Conservation (phyloP, 108 stramenopile genomes). For the Chaetoceros muelleri region DNA sequence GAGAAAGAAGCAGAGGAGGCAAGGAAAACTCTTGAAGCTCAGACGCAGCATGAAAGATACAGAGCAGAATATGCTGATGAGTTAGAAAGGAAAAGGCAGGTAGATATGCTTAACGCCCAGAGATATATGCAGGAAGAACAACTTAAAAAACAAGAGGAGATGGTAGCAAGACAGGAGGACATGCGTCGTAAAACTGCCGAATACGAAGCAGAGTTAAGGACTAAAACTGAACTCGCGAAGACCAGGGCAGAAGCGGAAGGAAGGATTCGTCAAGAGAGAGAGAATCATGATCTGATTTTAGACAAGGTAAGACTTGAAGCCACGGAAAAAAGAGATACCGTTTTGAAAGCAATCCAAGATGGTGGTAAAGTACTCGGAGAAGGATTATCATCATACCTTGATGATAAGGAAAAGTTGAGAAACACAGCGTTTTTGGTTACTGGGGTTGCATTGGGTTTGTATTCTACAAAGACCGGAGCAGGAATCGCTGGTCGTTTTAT, state of each 20-base stretch:
- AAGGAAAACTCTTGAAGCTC: slow-evolving; percentile 85
- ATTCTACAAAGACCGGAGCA: slow-evolving; percentile 80
- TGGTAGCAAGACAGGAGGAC: slow-evolving; percentile 88
- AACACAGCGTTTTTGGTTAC: slow-evolving; percentile 88
- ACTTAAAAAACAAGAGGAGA: slow-evolving; percentile 94
- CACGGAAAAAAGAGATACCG: slow-evolving; percentile 81
- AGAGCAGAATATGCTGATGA: slow-evolving; percentile 87
- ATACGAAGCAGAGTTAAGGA: slow-evolving; percentile 90
- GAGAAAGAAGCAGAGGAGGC: slow-evolving; percentile 92
- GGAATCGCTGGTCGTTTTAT: slow-evolving; percentile 90
- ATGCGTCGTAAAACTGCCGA: slow-evolving; percentile 96
- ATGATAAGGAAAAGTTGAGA: slow-evolving; percentile 85
- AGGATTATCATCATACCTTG: slow-evolving; percentile 72
- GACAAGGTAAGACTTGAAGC: slow-evolving; percentile 83
- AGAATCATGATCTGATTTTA: slow-evolving; percentile 93
- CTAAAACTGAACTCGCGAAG: slow-evolving; percentile 82
- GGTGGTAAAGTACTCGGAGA: slow-evolving; percentile 82
- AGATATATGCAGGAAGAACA: slow-evolving; percentile 96
- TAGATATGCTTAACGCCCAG: slow-evolving; percentile 93
- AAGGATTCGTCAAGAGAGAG: slow-evolving; percentile 88
- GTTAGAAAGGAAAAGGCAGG: slow-evolving; percentile 92
- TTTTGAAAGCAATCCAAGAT: slow-evolving; percentile 85
- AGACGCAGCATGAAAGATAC: slow-evolving; percentile 89
- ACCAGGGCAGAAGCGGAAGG: slow-evolving; percentile 93
- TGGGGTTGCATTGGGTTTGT: slow-evolving; percentile 88